Evolutionary conservation across 78 protist genomes (phyloP), one percentile per base, ranked within the genome.

Genomic region (Dictyostelium purpureum): DNA sequence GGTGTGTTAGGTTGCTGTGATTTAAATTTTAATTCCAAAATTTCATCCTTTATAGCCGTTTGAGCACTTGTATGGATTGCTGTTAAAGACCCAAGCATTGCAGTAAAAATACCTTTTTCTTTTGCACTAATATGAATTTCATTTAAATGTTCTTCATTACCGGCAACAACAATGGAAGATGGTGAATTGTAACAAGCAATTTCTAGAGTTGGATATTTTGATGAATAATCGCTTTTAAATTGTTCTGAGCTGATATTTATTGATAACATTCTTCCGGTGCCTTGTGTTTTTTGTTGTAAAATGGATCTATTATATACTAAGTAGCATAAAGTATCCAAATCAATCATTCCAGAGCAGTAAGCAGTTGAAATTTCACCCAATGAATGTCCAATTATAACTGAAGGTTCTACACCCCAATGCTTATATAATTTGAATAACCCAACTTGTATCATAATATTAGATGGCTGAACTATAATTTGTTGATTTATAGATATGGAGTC

Each of bases 301-400:
- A 56, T 66, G 12, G 78, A 33, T 31, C 94, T 47, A 35, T 77
- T 43, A 28, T 77, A 69, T 2, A 88, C 77, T 16, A 88, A 47
- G 26, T 77, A 42, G 73, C 51, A 40, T 21, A 77, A 82, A 38
- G 59, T 43, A 7, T 88, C 94, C 0, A 88, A 19, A 31, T 40
- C 61, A 45, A 88, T 33, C 24, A 69, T 69, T n/a, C 77, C 77
- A 16, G 88, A 45, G 9, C 38, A 51, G 19, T 35, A 61, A 1
- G 94, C 94, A 33, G 83, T 67, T 43, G 94, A 67, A 1, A 88
- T 73, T 43, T 88, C 94, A 67, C 94, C 94, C n/a, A 88, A 63
- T 43, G 81, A 71, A 54, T 51, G 51, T 35, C 21, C 21, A 18
- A 65, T 31, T 18, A 35, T 35, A 65, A 65, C 12, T 10, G 31